These are phyloP conservation scores for Penicillium samsonianum DNA, from an alignment of 495 filamentous ascomycete genomes.

Conservation along the genomic window DNA sequence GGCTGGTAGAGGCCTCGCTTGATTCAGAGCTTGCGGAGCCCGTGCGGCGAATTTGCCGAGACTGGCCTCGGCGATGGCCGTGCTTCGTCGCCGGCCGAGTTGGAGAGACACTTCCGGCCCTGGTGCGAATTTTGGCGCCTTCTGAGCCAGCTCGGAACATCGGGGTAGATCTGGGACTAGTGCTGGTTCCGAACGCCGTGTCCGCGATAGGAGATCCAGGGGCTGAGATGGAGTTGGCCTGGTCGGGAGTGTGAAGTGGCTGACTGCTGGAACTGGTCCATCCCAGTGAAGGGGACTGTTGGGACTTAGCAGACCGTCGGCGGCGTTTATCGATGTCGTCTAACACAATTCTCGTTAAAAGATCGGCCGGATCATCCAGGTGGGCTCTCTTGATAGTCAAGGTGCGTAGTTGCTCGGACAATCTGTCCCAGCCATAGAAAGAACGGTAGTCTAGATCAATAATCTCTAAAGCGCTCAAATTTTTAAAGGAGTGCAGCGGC, in stretches of 20 bases:
- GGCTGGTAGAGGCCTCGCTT: slow-evolving; percentile 66
- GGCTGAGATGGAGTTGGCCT: slow-evolving; percentile 52
- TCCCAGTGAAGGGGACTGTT: slow-evolving; percentile 70
- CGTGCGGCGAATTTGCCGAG: slow-evolving; percentile 65
- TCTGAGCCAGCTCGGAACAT: slow-evolving; percentile 56
- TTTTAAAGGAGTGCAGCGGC: slow-evolving; percentile 92
- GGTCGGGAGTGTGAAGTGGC: slow-evolving; percentile 58
- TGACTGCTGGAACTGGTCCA: slow-evolving; percentile 53
- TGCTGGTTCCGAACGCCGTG: slow-evolving; percentile 45
- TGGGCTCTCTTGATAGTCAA: slow-evolving; percentile 85
- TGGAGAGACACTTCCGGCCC: slow-evolving; percentile 75
- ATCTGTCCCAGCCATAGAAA: slow-evolving; percentile 93
- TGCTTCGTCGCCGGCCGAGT: slow-evolving; percentile 70
- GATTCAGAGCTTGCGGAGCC: slow-evolving; percentile 92
- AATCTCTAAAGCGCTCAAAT: slow-evolving; percentile 87
- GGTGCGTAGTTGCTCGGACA: slow-evolving; percentile 88
- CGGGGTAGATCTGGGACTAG: slow-evolving; percentile 45
- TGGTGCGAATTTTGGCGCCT: slow-evolving; percentile 49
- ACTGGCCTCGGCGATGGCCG: slow-evolving; percentile 53
- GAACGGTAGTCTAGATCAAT: slow-evolving; percentile 94
- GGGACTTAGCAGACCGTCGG: slow-evolving; percentile 80
- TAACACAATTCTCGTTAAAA: slow-evolving; percentile 87
- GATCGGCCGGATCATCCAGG: slow-evolving; percentile 85
- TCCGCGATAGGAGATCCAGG: slow-evolving; percentile 66
- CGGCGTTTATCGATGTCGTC: slow-evolving; percentile 94